phyloP scores from a whole-genome alignment of 192 early-diverging fungal species.

The Obelidium mucronatum region DNA sequence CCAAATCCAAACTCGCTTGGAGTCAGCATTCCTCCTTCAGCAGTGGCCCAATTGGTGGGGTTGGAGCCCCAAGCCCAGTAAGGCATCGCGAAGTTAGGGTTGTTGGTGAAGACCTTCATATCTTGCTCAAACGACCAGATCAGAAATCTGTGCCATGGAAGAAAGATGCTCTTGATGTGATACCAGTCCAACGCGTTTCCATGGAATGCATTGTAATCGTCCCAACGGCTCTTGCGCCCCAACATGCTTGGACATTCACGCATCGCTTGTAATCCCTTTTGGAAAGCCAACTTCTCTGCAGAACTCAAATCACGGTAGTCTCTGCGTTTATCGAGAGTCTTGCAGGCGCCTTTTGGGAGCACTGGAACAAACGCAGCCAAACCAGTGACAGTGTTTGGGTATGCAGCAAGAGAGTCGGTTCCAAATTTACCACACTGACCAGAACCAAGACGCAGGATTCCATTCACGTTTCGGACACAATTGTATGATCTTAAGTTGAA shows the following conservation, averaged over 20 bases:
- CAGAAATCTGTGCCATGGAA: constrained; percentile 50
- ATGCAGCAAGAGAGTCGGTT: neutral
- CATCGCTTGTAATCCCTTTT: constrained; percentile 27
- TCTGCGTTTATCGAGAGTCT: neutral
- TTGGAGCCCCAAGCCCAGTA: constrained; percentile 71
- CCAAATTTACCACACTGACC: neutral
- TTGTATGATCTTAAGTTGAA: constrained; percentile 1
- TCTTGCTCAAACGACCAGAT: constrained; percentile 32
- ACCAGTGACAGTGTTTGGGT: neutral
- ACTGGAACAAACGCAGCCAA: neutral
- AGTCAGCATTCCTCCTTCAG: constrained; percentile 18
- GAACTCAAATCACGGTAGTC: constrained; percentile 41
- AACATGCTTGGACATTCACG: constrained; percentile 19
- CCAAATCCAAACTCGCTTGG: no score
- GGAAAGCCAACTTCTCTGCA: constrained; percentile 28
- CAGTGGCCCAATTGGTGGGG: neutral
- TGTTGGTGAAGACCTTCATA: constrained; percentile 28
- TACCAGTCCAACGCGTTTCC: constrained; percentile 1
- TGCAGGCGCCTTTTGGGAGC: constrained; percentile 25
- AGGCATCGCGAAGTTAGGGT: constrained; percentile 51
- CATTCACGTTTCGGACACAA: constrained; percentile 12
- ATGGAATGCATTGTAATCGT: constrained; percentile 33
- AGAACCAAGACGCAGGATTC: constrained; percentile 6
- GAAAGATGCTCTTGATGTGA: constrained; percentile 31
- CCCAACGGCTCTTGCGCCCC: constrained; percentile 17